Base-by-base conservation (phyloP, 768 basidiomycete genomes). In the Suillus discolor region DNA sequence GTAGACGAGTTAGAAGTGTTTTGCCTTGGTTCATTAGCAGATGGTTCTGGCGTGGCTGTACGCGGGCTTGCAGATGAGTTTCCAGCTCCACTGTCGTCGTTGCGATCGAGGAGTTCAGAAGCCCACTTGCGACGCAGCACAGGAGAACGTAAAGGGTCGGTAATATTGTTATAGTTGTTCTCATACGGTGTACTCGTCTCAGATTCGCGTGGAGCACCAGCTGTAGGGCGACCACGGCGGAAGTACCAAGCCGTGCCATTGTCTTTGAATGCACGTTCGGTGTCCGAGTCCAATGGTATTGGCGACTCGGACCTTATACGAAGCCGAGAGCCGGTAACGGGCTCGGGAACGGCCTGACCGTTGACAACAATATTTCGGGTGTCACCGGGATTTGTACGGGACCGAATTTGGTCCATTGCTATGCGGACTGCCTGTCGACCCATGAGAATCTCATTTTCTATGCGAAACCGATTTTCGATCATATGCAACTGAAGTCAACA, bases 391-490 rank as follows among this genome's bases (percentile, higher is more conserved):
- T 70, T 74, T 62, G 62, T 63, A 41, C 47, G 68, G 39, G 69
- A 62, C 55, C 71, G 67, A 38, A 71, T 74, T 68, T 75, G 78
- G 66, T 86, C 87, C 54, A 85, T 76, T 9, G 83, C 79, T 66
- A 77, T 83, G 23, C 93, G 89, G 49, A 94, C 83, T 61, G 83
- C 82, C 71, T 91, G 87, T 13, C 95, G 88, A 23, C 96, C 95
- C 13, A 89, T 79, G 47, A 89, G 81, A 57, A 97, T 93, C 70
- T 94, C 89, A 63, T 88, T 89, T 77, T 97, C 91, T n/a, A 94
- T 81, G 11, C 87, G 86, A 69, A 87, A 84, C n/a, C 97, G 85
- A 75, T 99, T 98, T 73, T 91, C 88, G 65, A 98, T 93, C 87
- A 99, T 98, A 71, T 94, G 94, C 16, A 97, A 79, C 95, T 96